phyloP scores from a whole-genome alignment of 192 early-diverging fungal species.

The Backusella tuberculispora region DNA sequence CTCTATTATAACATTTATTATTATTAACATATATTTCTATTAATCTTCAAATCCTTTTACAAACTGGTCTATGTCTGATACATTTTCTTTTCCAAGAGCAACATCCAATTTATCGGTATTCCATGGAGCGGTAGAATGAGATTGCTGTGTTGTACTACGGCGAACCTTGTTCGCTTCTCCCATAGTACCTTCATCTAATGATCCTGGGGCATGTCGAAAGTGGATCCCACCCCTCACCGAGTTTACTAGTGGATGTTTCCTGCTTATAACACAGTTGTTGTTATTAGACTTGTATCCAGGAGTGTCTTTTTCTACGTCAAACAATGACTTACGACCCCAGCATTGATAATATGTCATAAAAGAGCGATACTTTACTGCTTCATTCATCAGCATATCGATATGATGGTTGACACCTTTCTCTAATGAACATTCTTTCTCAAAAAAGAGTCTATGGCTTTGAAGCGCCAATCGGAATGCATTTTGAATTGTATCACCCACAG shows the following conservation, averaged over 20 bases:
- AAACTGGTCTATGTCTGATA: conserved; percentile 19
- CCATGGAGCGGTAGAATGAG: not conserved
- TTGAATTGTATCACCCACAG: conserved; percentile 4
- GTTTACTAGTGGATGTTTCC: conserved; percentile 18
- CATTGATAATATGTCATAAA: conserved; percentile 16
- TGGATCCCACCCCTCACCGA: not conserved
- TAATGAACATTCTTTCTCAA: not conserved
- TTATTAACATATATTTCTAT: not conserved
- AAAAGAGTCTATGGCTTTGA: not conserved
- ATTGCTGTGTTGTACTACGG: not conserved
- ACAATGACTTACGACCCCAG: conserved; percentile 7
- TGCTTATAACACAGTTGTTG: conserved; percentile 3
- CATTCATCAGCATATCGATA: not conserved
- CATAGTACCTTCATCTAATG: not conserved
- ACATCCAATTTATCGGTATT: not conserved
- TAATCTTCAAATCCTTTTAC: conserved; percentile 20
- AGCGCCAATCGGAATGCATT: not conserved
- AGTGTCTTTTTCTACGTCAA: not conserved
- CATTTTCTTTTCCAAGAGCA: not conserved
- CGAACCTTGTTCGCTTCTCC: not conserved
- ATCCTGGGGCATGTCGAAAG: not conserved
- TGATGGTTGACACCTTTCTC: not conserved
- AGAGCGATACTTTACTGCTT: conserved; percentile 4
- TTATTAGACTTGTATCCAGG: not conserved
- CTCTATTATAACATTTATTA: too few species aligned